Conservation (phyloP, 495 filamentous ascomycete genomes). For the Xylaria venustula region DNA sequence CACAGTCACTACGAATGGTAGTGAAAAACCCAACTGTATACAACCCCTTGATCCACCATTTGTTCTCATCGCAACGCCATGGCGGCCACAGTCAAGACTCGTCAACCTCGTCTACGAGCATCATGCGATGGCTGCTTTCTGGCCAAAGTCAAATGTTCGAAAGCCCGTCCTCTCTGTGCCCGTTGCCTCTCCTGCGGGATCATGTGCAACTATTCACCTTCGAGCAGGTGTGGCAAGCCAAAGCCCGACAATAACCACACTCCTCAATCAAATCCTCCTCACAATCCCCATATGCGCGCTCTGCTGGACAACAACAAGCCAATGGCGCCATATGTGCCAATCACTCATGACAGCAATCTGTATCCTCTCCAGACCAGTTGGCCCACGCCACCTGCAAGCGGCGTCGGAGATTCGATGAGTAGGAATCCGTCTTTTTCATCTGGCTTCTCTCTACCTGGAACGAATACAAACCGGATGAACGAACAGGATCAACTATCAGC, state of each 20-base stretch:
- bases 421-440: conserved; percentile 35
- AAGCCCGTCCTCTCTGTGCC: conserved; percentile 46
- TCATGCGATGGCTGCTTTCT: conserved; percentile 57
- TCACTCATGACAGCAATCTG: no score
- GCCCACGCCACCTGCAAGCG: conserved; percentile 32
- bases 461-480: conserved; percentile 24
- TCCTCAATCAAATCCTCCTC: conserved; percentile 19
- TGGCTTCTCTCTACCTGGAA: conserved; percentile 31
- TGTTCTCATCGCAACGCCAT: conserved; percentile 15
- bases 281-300: conserved; percentile 18
- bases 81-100: conserved; percentile 35
- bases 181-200: conserved; percentile 48
- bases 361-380: conserved; percentile 32
- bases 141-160: conserved; percentile 56
- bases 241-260: conserved; percentile 36
- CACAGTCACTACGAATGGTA: not conserved
- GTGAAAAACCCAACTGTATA: not conserved
- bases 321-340: no score
- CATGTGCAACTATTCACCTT: conserved; percentile 51
- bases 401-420: conserved; percentile 33
- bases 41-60: not conserved
- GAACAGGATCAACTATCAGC: conserved; percentile 30
- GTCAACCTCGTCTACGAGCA: conserved; percentile 44
- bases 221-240: conserved; percentile 45
- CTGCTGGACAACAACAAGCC: conserved; percentile 30